Conservation (phyloP, 2,329 filamentous ascomycete species). For the Cytospora chrysosperma region DNA sequence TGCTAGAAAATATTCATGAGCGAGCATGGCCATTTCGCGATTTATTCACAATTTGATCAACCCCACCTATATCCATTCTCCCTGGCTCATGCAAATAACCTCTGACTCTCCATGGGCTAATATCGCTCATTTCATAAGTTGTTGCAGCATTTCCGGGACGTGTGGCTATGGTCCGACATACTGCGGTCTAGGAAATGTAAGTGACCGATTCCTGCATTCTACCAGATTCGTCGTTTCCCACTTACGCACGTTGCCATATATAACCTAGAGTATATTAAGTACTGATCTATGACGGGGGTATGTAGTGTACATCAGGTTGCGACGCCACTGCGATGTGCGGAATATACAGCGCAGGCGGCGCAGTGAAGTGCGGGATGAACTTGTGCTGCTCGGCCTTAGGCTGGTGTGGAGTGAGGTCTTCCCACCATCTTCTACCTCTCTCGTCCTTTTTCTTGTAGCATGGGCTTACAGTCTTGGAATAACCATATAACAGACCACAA, state of each 20-base stretch:
- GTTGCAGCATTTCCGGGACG: conserved; percentile 11
- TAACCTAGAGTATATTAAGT: too few species aligned
- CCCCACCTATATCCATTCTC: neutral
- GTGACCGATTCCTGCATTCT: neutral
- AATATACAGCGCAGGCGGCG: conserved; percentile 24
- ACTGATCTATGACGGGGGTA: neutral
- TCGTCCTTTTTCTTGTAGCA: neutral
- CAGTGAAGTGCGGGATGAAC: conserved; percentile 31
- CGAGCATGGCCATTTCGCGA: neutral
- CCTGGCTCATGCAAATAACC: neutral
- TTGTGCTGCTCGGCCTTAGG: conserved; percentile 31
- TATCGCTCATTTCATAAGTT: neutral
- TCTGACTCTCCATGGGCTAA: too few species aligned
- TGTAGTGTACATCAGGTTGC: conserved; percentile 1
- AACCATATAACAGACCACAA: neutral
- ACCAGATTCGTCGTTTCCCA: neutral
- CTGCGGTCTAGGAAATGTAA: conserved; percentile 21
- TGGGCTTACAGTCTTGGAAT: neutral
- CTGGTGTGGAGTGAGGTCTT: conserved; percentile 28
- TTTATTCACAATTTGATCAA: neutral
- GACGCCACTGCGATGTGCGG: conserved; percentile 36
- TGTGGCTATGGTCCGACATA: conserved; percentile 21
- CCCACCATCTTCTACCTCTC: too few species aligned
- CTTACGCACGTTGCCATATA: too few species aligned
- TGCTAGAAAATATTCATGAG: too few species aligned